A percentile compares a stretch with the other conserved stretches of the same genome.
Conservation (phyloP, 495 filamentous ascomycete genomes). For the Aspergillus taichungensis region DNA sequence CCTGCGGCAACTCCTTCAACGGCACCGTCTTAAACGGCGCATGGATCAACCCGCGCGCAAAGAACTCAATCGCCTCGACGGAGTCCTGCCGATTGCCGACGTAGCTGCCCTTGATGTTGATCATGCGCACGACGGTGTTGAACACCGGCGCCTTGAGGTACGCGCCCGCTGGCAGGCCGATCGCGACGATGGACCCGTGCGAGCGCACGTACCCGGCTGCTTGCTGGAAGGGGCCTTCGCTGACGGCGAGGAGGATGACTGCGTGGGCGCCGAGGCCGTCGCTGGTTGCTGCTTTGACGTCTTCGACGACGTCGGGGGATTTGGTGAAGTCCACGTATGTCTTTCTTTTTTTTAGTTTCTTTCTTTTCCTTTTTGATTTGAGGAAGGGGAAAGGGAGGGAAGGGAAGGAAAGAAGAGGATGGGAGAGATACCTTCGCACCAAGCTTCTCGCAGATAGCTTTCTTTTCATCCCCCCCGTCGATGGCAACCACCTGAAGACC, state of each 20-base stretch:
- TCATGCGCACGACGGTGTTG: constrained; percentile 76
- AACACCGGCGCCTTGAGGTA: constrained; percentile 78
- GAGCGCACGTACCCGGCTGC: constrained; percentile 77
- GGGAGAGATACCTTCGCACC: constrained; percentile 42
- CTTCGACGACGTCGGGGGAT: constrained; percentile 65
- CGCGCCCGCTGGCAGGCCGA: constrained; percentile 74
- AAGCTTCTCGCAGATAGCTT: constrained; percentile 52
- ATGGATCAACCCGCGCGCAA: constrained; percentile 69
- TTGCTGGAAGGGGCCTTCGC: constrained; percentile 91
- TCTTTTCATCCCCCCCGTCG: constrained; percentile 73
- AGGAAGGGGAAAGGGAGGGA: no score
- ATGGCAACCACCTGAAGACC: constrained; percentile 70
- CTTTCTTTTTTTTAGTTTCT: constrained; percentile 11
- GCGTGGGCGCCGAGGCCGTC: constrained; percentile 82
- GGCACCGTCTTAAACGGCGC: constrained; percentile 78
- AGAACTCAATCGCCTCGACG: constrained; percentile 84
- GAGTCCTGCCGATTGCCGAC: constrained; percentile 85
- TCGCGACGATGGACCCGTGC: constrained; percentile 69
- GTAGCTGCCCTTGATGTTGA: constrained; percentile 87
- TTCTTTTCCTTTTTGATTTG: neutral
- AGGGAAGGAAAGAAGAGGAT: neutral
- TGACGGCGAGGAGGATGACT: constrained; percentile 75
- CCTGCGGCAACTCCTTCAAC: constrained; percentile 63
- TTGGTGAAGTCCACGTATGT: constrained; percentile 69
- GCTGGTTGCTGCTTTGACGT: constrained; percentile 67